Evolutionary conservation across 306 rosid genomes (phyloP), one percentile per base, ranked within the genome.

Genomic region (Quercus bicolor): DNA sequence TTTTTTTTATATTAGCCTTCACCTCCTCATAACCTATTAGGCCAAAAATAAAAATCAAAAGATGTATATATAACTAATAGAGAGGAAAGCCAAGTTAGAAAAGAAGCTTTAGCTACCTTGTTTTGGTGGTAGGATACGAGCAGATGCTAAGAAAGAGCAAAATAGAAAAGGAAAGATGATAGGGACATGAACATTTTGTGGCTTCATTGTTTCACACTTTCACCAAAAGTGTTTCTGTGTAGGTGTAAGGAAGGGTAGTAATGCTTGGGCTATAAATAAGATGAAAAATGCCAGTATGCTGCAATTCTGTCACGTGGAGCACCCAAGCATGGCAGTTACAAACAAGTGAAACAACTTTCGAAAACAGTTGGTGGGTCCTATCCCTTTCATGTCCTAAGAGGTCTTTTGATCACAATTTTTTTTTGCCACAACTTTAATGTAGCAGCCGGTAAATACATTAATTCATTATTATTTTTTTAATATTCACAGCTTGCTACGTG

Each of bases 1-100:
- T 8, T 40, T 40, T 40, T 40, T 37, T n/a, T 56, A 2, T 65
- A 56, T 68, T 68, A 70, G 34, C 59, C 59, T 56, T 40, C 82
- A 48, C 70, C 59, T 68, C 83, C 72, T 72, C 75, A 78, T 86
- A 82, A 84, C 68, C 92, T 88, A 68, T 20, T 26, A 0, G 29
- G 52, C 53, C 56, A 19, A 66, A 56, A 60, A 48, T 10, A 48
- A 48, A 3, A 11, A 68, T 21, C 52, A 74, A 29, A 12, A 56
- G 11, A 57, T 21, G 64, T 21, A 57, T 57, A 24, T 4, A 73
- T 6, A 72, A 11, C 29, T 53, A 31, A 28, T 21, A 29, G 57
- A 6, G 20, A 23, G 33, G 61, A 15, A 62, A 15, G n/a, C 5
- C 6, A 10, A 51, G 59, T n/a, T 11, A 57, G 4, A 24, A 13